Evolutionary conservation across 208 protist genomes (phyloP).

Genomic region (Lotmaria passim): DNA sequence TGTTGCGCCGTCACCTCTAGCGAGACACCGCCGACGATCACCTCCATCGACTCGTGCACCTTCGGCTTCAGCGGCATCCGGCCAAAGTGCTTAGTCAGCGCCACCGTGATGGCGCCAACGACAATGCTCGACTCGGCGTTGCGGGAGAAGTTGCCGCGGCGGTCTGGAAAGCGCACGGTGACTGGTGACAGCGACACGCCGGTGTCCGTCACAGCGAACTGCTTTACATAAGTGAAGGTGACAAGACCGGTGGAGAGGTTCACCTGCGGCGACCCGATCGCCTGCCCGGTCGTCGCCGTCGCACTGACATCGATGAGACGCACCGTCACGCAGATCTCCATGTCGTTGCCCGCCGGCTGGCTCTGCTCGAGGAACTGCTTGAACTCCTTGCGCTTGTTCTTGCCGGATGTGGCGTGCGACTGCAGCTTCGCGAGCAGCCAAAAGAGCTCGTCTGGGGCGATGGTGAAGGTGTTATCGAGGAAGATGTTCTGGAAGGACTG

Average conservation of each 20-base stretch:
- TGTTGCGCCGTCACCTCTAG: conserved; percentile 66
- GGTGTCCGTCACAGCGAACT: conserved; percentile 66
- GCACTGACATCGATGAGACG: conserved; percentile 59
- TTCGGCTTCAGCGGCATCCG: conserved; percentile 70
- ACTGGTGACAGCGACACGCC: conserved; percentile 64
- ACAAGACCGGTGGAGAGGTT: conserved; percentile 55
- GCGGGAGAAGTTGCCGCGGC: conserved; percentile 18
- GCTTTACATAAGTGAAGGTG: conserved; percentile 72
- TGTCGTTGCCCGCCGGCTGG: conserved; percentile 64
- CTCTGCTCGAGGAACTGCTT: conserved; percentile 68
- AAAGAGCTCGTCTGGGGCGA: conserved; percentile 82
- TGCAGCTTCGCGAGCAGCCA: conserved; percentile 85
- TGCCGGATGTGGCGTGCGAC: conserved; percentile 65
- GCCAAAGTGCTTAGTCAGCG: conserved; percentile 75
- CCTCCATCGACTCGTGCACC: conserved; percentile 73
- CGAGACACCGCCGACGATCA: conserved; percentile 53
- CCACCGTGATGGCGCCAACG: conserved; percentile 57
- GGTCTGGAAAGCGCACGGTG: conserved; percentile 42
- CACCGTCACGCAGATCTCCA: conserved; percentile 67
- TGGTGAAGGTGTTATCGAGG: conserved; percentile 59
- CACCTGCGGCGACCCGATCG: conserved; percentile 30
- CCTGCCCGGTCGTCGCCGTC: conserved; percentile 33
- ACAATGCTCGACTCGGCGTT: conserved; percentile 44
- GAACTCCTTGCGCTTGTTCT: conserved; percentile 82
- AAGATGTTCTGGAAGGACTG: conserved; percentile 76